Percentiles rank a stretch among this genome's conserved stretches.
These are phyloP conservation scores for Xylariomycetidae sp. DNA, from an alignment of 2,329 filamentous ascomycete genomes.

Conservation along the genomic window DNA sequence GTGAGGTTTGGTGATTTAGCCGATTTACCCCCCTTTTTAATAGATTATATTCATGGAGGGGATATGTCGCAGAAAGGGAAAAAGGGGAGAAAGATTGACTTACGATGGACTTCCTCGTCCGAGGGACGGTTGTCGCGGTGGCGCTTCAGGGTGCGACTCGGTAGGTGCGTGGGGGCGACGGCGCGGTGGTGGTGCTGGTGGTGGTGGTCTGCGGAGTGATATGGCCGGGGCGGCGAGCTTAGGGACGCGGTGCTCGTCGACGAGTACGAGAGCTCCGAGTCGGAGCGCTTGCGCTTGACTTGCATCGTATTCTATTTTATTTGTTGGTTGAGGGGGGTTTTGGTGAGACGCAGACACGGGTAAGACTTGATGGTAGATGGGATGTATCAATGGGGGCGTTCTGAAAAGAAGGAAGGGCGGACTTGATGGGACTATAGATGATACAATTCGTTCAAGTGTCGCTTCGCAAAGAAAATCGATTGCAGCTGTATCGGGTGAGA, in stretches of 20 bases:
- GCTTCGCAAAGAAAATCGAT: no score
- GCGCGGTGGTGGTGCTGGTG: slow-evolving; percentile 23
- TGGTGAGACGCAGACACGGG: background rate
- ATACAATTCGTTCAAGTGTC: no score
- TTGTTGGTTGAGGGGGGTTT: background rate
- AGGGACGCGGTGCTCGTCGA: slow-evolving; percentile 42
- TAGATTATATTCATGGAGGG: no score
- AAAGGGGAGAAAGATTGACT: no score
- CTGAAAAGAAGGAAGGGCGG: no score
- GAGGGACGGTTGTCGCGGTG: slow-evolving; percentile 55
- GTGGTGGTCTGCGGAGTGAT: slow-evolving; percentile 23
- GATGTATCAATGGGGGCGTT: no score
- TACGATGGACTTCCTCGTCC: slow-evolving; percentile 51
- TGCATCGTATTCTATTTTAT: slow-evolving; percentile 34
- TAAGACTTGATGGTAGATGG: background rate
- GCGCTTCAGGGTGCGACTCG: slow-evolving; percentile 58
- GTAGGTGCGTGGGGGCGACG: slow-evolving; percentile 39
- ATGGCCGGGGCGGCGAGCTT: slow-evolving; percentile 32
- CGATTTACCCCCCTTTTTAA: no score
- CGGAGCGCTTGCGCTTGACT: slow-evolving; percentile 61
- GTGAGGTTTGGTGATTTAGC: no score
- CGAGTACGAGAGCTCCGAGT: slow-evolving; percentile 49
- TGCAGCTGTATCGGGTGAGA: no score
- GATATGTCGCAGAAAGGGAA: no score
- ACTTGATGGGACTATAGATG: no score